These are phyloP conservation scores for Botryosphaeria dothidea DNA, from an alignment of 2,329 filamentous ascomycete genomes.

Conservation along the genomic window DNA sequence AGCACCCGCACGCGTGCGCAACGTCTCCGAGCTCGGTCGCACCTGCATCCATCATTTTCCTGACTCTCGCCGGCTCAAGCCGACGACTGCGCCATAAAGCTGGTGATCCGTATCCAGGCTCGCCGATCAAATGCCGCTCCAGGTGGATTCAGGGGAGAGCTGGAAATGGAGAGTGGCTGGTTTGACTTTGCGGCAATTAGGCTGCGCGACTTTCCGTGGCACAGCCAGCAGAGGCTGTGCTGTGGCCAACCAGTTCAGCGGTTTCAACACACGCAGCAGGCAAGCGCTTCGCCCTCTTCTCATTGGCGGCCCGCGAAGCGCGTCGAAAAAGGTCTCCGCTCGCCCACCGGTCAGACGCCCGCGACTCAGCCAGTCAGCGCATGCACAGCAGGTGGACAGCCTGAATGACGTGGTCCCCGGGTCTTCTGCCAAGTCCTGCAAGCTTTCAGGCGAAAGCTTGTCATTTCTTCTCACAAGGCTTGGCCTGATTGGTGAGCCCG, in stretches of 20 bases:
- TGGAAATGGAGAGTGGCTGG: neutral
- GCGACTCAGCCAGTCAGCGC: constrained; percentile 2
- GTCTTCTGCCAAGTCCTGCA: neutral
- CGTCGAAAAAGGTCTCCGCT: neutral
- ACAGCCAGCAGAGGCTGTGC: neutral
- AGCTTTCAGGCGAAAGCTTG: constrained; percentile 12
- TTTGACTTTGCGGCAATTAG: neutral
- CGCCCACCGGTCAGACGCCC: neutral
- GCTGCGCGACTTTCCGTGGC: neutral
- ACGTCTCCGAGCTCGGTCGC: neutral
- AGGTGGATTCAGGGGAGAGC: neutral
- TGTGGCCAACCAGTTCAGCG: neutral
- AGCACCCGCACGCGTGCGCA: neutral
- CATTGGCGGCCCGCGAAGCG: neutral
- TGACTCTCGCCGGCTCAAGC: neutral
- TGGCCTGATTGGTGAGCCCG: neutral
- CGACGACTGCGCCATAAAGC: neutral
- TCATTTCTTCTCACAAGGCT: neutral
- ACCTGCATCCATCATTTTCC: neutral
- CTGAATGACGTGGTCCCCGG: neutral
- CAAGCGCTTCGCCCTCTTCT: neutral
- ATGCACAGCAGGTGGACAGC: neutral
- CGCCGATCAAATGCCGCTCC: neutral
- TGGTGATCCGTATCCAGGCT: neutral
- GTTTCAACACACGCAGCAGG: neutral